A percentile compares a stretch with the other conserved stretches of the same genome.
Conservation (phyloP, 1,139 yeast genomes). For the Debaryomycetaceae sp. region DNA sequence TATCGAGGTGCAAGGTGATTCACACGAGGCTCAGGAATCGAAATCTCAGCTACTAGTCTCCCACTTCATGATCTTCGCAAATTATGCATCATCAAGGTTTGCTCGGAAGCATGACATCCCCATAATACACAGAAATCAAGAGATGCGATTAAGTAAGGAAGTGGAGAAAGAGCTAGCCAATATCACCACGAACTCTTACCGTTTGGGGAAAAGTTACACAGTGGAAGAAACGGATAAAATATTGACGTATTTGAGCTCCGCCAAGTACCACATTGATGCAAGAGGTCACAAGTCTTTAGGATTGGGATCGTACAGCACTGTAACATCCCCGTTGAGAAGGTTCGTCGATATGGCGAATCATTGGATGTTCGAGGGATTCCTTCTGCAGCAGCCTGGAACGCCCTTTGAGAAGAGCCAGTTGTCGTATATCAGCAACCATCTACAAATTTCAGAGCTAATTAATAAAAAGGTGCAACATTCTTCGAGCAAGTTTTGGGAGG, state of each 20-base stretch:
- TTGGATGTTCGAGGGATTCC: slow-evolving; percentile 42
- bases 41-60: slow-evolving; percentile 62
- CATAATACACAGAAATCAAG: slow-evolving; percentile 48
- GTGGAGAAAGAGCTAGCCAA: slow-evolving; percentile 40
- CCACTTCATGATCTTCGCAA: slow-evolving; percentile 79
- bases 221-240: slow-evolving; percentile 19
- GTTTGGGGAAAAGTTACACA: slow-evolving; percentile 9
- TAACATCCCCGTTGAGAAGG: slow-evolving; percentile 88
- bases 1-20: slow-evolving; percentile 13
- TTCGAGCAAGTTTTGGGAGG: slow-evolving; percentile 38
- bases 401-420: slow-evolving; percentile 8
- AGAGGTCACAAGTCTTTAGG: slow-evolving; percentile 64
- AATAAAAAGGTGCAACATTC: slow-evolving; percentile 22
- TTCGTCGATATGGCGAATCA: slow-evolving; percentile 81
- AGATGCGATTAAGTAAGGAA: slow-evolving; percentile 22
- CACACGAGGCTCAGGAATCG: slow-evolving; percentile 17
- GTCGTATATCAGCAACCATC: slow-evolving; percentile 22
- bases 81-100: slow-evolving; percentile 55
- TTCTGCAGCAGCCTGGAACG: slow-evolving; percentile 8
- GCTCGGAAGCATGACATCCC: slow-evolving; percentile 48
- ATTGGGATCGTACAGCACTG: slow-evolving; percentile 59
- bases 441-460: slow-evolving; percentile 29
- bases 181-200: slow-evolving; percentile 24
- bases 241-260: slow-evolving; percentile 27
- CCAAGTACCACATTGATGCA: slow-evolving; percentile 30